Conservation (phyloP, 2,329 filamentous ascomycete genomes). For the Cyclaneusma minus region DNA sequence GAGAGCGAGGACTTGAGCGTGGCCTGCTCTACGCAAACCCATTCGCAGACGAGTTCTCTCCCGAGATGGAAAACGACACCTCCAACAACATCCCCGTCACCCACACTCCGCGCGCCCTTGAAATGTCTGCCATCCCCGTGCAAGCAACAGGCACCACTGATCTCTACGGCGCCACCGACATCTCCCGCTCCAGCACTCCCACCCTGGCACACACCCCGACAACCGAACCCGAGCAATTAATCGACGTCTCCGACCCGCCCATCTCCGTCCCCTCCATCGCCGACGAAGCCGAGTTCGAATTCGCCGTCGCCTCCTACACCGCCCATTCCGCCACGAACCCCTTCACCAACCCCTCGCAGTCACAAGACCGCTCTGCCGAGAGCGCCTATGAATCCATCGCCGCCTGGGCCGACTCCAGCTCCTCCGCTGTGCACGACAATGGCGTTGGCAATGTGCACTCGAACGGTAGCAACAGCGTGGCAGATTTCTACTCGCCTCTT, state of each 20-base stretch:
- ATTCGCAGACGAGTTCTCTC: conserved; percentile 27
- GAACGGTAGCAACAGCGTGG: too few species aligned
- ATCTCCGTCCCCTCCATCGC: conserved; percentile 11
- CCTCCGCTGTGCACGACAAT: too few species aligned
- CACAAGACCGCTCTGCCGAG: conserved; percentile 29
- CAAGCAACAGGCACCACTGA: conserved; percentile 29
- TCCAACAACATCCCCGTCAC: too few species aligned
- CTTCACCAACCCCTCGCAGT: too few species aligned
- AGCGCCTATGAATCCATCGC: conserved; percentile 45
- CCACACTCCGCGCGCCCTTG: background rate
- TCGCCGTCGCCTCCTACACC: conserved; percentile 32
- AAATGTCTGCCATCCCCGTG: conserved; percentile 23
- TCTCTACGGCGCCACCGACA: conserved; percentile 42
- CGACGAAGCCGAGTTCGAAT: conserved; percentile 13
- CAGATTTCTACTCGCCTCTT: conserved; percentile 47
- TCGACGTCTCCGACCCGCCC: conserved; percentile 14
- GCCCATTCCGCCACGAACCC: too few species aligned
- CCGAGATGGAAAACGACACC: conserved; percentile 10
- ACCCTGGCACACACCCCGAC: background rate
- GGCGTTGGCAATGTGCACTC: too few species aligned
- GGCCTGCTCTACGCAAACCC: conserved; percentile 38
- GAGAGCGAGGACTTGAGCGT: conserved; percentile 27
- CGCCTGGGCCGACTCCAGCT: conserved; percentile 43
- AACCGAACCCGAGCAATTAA: conserved; percentile 9
- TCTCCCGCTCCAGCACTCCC: conserved; percentile 10